Evolutionary conservation across 805 yeast species (phyloP).

Genomic region (Candida germanica): DNA sequence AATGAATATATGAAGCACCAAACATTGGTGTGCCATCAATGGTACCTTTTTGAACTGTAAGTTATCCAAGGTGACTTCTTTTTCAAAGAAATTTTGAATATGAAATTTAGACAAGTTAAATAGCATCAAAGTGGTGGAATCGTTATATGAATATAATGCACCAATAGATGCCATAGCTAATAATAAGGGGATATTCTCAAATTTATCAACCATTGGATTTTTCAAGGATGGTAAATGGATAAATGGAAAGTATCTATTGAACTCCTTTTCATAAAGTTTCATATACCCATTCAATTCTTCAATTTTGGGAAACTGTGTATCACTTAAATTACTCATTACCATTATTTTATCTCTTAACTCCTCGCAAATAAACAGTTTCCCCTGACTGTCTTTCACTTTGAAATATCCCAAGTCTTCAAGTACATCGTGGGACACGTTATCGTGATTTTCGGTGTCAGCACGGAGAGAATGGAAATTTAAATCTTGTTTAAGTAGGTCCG

Average conservation of each 20-base stretch:
- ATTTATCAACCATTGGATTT: constrained; percentile 35
- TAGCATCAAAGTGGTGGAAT: constrained; percentile 67
- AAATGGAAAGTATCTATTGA: constrained; percentile 80
- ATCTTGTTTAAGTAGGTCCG: background rate
- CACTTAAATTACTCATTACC: constrained; percentile 47
- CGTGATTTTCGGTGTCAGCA: background rate
- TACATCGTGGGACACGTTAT: background rate
- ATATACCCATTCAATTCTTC: constrained; percentile 76
- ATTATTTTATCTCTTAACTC: constrained; percentile 55
- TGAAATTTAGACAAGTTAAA: constrained; percentile 66
- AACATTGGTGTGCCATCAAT: constrained; percentile 53
- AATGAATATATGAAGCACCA: constrained; percentile 53
- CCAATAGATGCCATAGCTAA: constrained; percentile 87
- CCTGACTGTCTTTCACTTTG: background rate
- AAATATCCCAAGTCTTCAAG: constrained; percentile 4
- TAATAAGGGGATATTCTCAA: constrained; percentile 60
- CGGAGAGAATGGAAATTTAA: background rate
- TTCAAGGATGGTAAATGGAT: constrained; percentile 66
- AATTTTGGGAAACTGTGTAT: constrained; percentile 67
- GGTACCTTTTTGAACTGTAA: constrained; percentile 53
- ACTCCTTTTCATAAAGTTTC: constrained; percentile 70
- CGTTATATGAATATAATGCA: constrained; percentile 79
- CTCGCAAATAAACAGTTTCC: constrained; percentile 25
- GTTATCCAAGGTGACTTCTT: constrained; percentile 42
- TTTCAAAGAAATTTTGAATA: constrained; percentile 64